Conservation (phyloP, 2,329 filamentous ascomycete genomes). For the Hymenoscyphus albidus region DNA sequence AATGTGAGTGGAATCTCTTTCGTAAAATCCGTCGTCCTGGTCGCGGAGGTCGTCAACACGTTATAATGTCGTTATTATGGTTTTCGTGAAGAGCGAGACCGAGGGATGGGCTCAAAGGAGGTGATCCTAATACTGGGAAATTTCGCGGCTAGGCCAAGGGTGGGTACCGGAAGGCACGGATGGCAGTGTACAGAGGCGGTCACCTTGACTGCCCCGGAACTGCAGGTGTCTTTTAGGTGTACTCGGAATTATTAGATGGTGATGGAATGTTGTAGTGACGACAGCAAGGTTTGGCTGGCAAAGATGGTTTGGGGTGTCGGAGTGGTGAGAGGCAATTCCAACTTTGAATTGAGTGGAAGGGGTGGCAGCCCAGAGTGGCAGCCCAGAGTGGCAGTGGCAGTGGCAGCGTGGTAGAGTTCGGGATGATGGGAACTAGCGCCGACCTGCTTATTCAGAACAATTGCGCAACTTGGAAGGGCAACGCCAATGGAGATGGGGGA, state of each 20-base stretch:
- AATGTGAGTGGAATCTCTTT: background rate
- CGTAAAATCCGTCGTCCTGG: background rate
- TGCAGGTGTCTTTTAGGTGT: background rate
- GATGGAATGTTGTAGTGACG: background rate
- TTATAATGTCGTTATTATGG: background rate
- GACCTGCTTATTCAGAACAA: background rate
- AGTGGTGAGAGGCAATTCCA: background rate
- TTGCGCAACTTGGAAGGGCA: background rate
- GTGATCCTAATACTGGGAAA: conserved; percentile 3
- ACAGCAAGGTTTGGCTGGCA: background rate
- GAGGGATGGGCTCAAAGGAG: background rate
- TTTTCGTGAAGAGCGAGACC: background rate
- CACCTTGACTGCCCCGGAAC: background rate
- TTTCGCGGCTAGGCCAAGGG: conserved; percentile 10
- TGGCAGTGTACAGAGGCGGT: conserved; percentile 11
- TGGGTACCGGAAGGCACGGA: conserved; percentile 20
- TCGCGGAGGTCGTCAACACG: background rate
- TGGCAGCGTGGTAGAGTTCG: background rate
- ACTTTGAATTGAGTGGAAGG: background rate
- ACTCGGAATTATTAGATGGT: background rate
- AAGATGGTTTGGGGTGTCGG: background rate
- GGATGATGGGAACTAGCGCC: background rate
- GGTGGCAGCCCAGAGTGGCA: background rate
- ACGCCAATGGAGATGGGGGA: background rate
- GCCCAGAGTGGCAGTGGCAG: no score